Percentiles rank a stretch among this genome's conserved stretches.
phyloP scores from a whole-genome alignment of 768 basidiomycete species.

The Cubamyces lactineus region DNA sequence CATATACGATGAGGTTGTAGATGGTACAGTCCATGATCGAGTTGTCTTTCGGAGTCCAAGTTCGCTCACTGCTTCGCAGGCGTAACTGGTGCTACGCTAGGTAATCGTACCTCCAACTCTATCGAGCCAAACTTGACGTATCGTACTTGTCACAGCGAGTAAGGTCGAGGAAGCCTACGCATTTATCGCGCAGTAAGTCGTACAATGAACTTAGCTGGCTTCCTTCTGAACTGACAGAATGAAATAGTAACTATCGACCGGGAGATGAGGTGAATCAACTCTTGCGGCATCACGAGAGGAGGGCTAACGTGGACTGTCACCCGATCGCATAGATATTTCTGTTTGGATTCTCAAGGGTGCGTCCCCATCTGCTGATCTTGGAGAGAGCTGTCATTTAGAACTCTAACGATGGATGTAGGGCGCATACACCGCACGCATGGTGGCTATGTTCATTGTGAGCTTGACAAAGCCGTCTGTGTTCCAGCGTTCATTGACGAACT shows the following conservation, averaged over 20 bases:
- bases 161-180: constrained; percentile 81
- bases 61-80: constrained; percentile 42
- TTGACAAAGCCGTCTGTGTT: no score
- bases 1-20: constrained; percentile 59
- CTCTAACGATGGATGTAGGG: constrained; percentile 45
- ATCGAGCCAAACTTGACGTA: not conserved
- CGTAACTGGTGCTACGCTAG: constrained; percentile 63
- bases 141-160: constrained; percentile 46
- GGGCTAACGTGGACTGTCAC: constrained; percentile 9
- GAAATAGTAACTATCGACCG: constrained; percentile 62
- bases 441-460: constrained; percentile 68
- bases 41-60: not conserved
- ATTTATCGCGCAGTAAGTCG: constrained; percentile 76
- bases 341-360: constrained; percentile 76
- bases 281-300: not conserved
- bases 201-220: not conserved
- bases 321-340: constrained; percentile 58
- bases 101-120: constrained; percentile 37
- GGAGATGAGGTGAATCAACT: constrained; percentile 63
- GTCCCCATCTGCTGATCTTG: constrained; percentile 20
- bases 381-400: no score
- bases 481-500: not conserved
- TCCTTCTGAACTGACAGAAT: not conserved
- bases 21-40: constrained; percentile 44
- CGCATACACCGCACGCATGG: constrained; percentile 77